Percentiles rank a stretch among this genome's conserved stretches.
These are phyloP conservation scores for Lactarius evosmus DNA, from an alignment of 768 basidiomycete genomes.

Conservation along the genomic window DNA sequence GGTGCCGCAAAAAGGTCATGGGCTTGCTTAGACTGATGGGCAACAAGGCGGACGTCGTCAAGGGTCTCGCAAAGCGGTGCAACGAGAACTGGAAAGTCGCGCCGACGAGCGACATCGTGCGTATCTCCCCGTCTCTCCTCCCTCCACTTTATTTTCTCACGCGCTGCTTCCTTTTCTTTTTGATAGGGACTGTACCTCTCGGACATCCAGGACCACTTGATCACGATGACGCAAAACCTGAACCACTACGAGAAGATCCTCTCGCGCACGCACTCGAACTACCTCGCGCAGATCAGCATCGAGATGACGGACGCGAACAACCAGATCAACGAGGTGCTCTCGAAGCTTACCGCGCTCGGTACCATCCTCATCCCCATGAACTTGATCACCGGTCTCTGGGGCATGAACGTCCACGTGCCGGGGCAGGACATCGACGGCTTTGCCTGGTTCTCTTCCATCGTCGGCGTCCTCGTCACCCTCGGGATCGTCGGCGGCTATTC, in stretches of 20 bases:
- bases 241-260: slow-evolving; percentile 99
- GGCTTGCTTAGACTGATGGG: slow-evolving; percentile 95
- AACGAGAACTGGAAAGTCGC: slow-evolving; percentile 99
- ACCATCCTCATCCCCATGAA: slow-evolving; percentile 98
- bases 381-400: slow-evolving; percentile 94
- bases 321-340: slow-evolving; percentile 98
- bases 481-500: slow-evolving; percentile 78
- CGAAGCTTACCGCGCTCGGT: slow-evolving; percentile 95
- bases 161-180: neutral
- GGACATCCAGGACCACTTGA: slow-evolving; percentile 97
- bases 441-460: slow-evolving; percentile 86
- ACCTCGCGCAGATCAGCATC: slow-evolving; percentile 98
- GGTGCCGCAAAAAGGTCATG: slow-evolving; percentile 99
- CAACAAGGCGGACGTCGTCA: slow-evolving; percentile 99
- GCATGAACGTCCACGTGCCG: slow-evolving; percentile 98
- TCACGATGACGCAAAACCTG: slow-evolving; percentile 99
- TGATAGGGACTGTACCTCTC: slow-evolving; percentile 89
- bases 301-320: slow-evolving; percentile 99
- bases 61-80: slow-evolving; percentile 95
- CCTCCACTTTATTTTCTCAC: neutral
- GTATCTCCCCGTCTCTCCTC: slow-evolving; percentile 33
- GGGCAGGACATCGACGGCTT: slow-evolving; percentile 68
- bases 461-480: slow-evolving; percentile 75
- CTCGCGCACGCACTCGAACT: slow-evolving; percentile 97
- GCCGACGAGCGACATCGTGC: slow-evolving; percentile 93